Base-by-base conservation (phyloP, 441 rosid species). In the Croton setiger region DNA sequence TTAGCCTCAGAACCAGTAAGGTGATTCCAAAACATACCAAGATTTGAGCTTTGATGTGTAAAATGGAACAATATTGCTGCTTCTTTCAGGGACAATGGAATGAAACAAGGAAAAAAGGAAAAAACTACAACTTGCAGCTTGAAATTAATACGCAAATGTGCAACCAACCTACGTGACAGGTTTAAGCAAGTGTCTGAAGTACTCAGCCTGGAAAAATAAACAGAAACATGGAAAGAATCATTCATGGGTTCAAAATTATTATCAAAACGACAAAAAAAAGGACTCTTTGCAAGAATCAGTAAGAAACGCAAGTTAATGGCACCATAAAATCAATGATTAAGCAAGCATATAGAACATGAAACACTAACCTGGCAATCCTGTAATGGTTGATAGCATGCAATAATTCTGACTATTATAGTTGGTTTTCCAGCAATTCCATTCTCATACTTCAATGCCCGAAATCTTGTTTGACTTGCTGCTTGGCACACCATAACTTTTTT, bases 401-500 rank as follows among this genome's bases (percentile, higher is more conserved):
- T 88, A 44, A 92, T 88, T 84, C 88, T 87, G 68, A 92, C 96
- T 79, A 89, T 79, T 68, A 92, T 92, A 1, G 88, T 83, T 64
- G 87, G 79, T 77, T 72, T 88, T 79, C 94, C 92, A 41, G 91
- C 91, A 82, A 80, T 81, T 71, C 97, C 92, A 69, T 83, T 78
- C 86, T 89, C 97, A 82, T 89, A 74, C 75, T 89, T 92, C 63
- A 92, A 81, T 20, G 88, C 94, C 70, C 91, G 88, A 80, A 92
- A 92, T 86, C 94, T 92, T 72, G 92, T 89, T 75, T 82, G 89
- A 76, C 92, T 77, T 57, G 97, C 96, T 63, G 96, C 91, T 85
- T 92, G 97, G 78, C 96, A 85, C 85, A 92, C 96, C 97, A 92
- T 92, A 85, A 89, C 96, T n/a, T 89, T 73, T 84, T 74, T 79